Evolutionary conservation across 805 yeast species (phyloP).

Genomic region (Saccharomycopsis guyanensis): DNA sequence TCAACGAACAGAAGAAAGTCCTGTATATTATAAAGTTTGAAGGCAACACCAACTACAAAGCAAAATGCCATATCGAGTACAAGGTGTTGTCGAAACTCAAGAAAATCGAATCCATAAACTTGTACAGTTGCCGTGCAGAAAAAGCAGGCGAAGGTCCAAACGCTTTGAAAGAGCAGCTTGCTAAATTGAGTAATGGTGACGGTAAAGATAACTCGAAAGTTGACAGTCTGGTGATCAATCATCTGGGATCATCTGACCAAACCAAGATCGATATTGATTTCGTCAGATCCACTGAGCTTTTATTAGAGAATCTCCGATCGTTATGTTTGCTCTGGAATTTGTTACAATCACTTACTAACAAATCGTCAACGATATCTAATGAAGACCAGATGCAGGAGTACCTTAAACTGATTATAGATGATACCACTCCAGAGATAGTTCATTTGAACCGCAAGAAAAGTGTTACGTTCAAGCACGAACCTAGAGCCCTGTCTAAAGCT

Average conservation of each 20-base stretch:
- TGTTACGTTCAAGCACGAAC: background rate
- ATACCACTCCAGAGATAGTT: conserved; percentile 10
- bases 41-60: conserved; percentile 1
- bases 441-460: background rate
- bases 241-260: too few species aligned
- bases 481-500: background rate
- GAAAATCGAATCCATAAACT: conserved; percentile 9
- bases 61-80: conserved; percentile 5
- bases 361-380: conserved; percentile 3
- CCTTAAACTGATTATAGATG: too few species aligned
- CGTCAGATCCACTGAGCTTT: background rate
- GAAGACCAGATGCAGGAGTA: too few species aligned
- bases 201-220: background rate
- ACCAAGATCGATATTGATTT: too few species aligned
- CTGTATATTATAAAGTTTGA: conserved; percentile 6
- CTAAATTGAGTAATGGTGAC: background rate
- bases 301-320: conserved; percentile 13
- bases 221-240: too few species aligned
- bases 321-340: conserved; percentile 16
- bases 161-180: too few species aligned
- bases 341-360: conserved; percentile 4
- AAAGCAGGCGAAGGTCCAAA: background rate
- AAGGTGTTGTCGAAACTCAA: conserved; percentile 7
- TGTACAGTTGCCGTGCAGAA: conserved; percentile 1
- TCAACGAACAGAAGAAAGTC: background rate